Percentiles rank a stretch among this genome's conserved stretches.
Evolutionary conservation across 1,284 basidiomycete genomes (phyloP).

Genomic region (Bjerkandera adusta): DNA sequence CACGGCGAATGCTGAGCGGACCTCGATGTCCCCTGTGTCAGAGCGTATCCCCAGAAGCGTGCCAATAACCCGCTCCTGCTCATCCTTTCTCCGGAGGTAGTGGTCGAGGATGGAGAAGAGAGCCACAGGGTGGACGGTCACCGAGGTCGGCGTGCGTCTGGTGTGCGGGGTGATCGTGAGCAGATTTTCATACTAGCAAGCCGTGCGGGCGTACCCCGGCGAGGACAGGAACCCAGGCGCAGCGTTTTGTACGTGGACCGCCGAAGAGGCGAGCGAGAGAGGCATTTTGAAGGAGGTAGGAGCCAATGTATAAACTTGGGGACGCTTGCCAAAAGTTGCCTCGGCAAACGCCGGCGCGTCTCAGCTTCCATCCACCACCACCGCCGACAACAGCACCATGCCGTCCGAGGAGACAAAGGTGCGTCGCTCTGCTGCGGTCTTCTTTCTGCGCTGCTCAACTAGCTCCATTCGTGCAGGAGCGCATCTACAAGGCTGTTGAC

Average conservation of each 20-base stretch:
- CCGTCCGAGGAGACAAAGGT: slow-evolving; percentile 87
- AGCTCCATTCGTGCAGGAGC: slow-evolving; percentile 49
- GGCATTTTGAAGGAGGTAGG: slow-evolving; percentile 49
- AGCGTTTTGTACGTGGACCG: slow-evolving; percentile 57
- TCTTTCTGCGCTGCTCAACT: neutral
- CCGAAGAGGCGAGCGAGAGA: slow-evolving; percentile 64
- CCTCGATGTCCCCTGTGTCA: slow-evolving; percentile 55
- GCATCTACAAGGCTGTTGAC: slow-evolving; percentile 76
- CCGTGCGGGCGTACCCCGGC: slow-evolving; percentile 29
- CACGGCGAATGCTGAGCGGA: slow-evolving; percentile 85
- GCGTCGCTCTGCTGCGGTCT: slow-evolving; percentile 16
- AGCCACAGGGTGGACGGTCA: slow-evolving; percentile 89
- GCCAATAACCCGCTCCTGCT: slow-evolving; percentile 91
- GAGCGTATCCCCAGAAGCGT: slow-evolving; percentile 89
- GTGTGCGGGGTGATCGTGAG: slow-evolving; percentile 6
- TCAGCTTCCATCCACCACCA: slow-evolving; percentile 23
- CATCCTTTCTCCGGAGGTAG: slow-evolving; percentile 84
- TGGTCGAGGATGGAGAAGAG: slow-evolving; percentile 97
- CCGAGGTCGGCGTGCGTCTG: slow-evolving; percentile 69
- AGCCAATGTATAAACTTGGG: slow-evolving; percentile 18
- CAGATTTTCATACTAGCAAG: slow-evolving; percentile 3
- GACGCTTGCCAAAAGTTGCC: slow-evolving; percentile 29
- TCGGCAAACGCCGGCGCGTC: slow-evolving; percentile 31
- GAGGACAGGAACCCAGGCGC: slow-evolving; percentile 31
- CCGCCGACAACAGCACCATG: slow-evolving; percentile 45